phyloP scores from a whole-genome alignment of 1,284 basidiomycete species.

The Apiotrichum sp. region DNA sequence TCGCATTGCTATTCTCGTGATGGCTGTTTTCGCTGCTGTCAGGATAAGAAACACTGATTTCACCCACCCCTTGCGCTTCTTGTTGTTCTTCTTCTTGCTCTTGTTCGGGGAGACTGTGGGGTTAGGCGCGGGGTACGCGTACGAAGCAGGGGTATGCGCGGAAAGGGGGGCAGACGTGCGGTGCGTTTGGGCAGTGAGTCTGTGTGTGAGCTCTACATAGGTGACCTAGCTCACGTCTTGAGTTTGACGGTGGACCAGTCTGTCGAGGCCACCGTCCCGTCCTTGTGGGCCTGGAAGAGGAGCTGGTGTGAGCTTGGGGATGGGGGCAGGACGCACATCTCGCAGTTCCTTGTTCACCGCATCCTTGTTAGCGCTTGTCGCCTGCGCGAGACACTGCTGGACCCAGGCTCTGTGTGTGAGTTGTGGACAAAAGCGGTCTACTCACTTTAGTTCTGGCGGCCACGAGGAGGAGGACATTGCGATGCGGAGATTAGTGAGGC shows the following conservation, averaged over 20 bases:
- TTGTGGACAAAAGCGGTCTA: neutral
- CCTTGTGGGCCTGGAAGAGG: conserved; percentile 43
- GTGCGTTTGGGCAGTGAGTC: conserved; percentile 31
- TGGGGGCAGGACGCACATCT: conserved; percentile 24
- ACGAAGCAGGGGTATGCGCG: neutral
- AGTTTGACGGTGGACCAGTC: conserved; percentile 45
- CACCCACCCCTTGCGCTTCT: conserved; percentile 39
- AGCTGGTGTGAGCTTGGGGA: conserved; percentile 22
- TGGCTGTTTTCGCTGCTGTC: conserved; percentile 7
- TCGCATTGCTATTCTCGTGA: neutral
- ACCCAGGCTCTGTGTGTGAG: conserved; percentile 38
- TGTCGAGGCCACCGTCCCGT: conserved; percentile 41
- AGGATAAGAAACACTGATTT: neutral
- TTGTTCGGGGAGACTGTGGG: conserved; percentile 1
- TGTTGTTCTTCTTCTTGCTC: conserved; percentile 17
- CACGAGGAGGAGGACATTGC: conserved; percentile 30
- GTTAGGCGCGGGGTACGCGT: neutral
- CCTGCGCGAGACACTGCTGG: conserved; percentile 40
- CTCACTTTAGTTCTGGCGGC: conserved; percentile 40
- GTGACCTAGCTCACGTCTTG: conserved; percentile 24
- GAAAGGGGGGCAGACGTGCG: conserved; percentile 13
- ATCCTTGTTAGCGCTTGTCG: conserved; percentile 42
- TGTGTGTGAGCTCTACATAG: neutral
- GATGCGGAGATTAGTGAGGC: too few species aligned
- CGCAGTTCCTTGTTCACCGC: conserved; percentile 46